These are phyloP conservation scores for Russula sp. DNA, from an alignment of 768 basidiomycete species.

Conservation along the genomic window DNA sequence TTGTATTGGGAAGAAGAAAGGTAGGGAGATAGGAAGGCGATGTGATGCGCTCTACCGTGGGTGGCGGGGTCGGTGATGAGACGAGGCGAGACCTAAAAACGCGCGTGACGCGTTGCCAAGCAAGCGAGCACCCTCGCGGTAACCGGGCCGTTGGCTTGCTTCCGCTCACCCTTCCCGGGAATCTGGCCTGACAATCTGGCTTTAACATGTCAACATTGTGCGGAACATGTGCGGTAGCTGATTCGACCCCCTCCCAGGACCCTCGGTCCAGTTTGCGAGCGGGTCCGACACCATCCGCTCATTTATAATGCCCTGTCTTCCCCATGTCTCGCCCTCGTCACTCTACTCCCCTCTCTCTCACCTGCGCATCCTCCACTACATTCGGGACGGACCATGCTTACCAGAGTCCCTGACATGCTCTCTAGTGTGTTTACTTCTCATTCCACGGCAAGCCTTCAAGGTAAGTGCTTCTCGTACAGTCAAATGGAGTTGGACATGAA, in stretches of 20 bases:
- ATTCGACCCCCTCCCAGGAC: too few relatives aligned
- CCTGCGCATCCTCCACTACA: not conserved
- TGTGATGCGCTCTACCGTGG: not conserved
- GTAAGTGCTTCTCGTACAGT: not conserved
- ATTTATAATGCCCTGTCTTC: too few relatives aligned
- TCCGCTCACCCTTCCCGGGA: not conserved
- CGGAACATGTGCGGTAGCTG: too few relatives aligned
- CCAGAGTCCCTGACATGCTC: not conserved
- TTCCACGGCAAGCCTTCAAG: not conserved
- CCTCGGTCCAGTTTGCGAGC: too few relatives aligned
- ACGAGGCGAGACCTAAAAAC: too few relatives aligned
- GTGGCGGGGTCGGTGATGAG: too few relatives aligned
- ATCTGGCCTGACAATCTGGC: not conserved
- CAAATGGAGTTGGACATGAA: not conserved
- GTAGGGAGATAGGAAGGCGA: not conserved
- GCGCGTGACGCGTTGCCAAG: slow-evolving; percentile 3
- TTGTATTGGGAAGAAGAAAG: slow-evolving; percentile 26
- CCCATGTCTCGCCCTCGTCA: not conserved
- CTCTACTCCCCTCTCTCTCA: not conserved
- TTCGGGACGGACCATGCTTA: not conserved
- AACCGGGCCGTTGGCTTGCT: not conserved
- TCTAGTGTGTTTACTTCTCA: not conserved
- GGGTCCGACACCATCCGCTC: too few relatives aligned
- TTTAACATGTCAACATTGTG: not conserved
- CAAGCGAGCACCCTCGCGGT: slow-evolving; percentile 1